These are phyloP conservation scores for Epicoccum sorghinum DNA, from an alignment of 2,329 filamentous ascomycete genomes.

Conservation along the genomic window DNA sequence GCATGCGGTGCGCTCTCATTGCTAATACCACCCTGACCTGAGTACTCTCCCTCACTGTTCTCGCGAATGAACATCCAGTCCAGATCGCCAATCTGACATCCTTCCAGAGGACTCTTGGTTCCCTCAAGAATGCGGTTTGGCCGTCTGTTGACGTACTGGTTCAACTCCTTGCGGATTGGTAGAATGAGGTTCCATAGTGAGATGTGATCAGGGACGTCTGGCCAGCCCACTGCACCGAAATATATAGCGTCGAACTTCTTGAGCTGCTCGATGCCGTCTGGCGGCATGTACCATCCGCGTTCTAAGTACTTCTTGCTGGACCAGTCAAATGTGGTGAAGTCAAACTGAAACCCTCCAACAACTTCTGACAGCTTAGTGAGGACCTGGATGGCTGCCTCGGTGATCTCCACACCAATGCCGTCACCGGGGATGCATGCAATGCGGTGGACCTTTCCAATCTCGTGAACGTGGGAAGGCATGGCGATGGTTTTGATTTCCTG, in stretches of 20 bases:
- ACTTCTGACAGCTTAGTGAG: conserved; percentile 52
- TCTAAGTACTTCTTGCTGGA: conserved; percentile 56
- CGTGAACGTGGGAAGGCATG: conserved; percentile 35
- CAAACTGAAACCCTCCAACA: conserved; percentile 55
- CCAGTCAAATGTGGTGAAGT: conserved; percentile 60
- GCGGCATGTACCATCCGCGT: conserved; percentile 60
- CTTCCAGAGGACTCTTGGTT: conserved; percentile 49
- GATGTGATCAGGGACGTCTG: conserved; percentile 69
- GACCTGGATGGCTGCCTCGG: conserved; percentile 34
- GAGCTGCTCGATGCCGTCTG: conserved; percentile 57
- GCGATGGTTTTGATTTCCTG: background rate
- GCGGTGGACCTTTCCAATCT: conserved; percentile 37
- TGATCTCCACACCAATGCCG: conserved; percentile 43
- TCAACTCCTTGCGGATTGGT: conserved; percentile 69
- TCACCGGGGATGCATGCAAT: conserved; percentile 44
- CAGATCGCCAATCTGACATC: conserved; percentile 47
- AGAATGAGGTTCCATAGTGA: conserved; percentile 71
- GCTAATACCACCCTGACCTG: conserved; percentile 53
- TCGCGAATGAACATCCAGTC: conserved; percentile 58
- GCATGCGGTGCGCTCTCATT: conserved; percentile 50
- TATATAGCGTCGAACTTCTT: conserved; percentile 61
- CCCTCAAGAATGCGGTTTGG: conserved; percentile 55
- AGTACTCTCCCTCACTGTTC: conserved; percentile 57
- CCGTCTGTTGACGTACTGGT: conserved; percentile 72
- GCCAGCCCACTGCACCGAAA: conserved; percentile 66